phyloP scores from a whole-genome alignment of 164 flowering plant genomes.

The Saururus chinensis region DNA sequence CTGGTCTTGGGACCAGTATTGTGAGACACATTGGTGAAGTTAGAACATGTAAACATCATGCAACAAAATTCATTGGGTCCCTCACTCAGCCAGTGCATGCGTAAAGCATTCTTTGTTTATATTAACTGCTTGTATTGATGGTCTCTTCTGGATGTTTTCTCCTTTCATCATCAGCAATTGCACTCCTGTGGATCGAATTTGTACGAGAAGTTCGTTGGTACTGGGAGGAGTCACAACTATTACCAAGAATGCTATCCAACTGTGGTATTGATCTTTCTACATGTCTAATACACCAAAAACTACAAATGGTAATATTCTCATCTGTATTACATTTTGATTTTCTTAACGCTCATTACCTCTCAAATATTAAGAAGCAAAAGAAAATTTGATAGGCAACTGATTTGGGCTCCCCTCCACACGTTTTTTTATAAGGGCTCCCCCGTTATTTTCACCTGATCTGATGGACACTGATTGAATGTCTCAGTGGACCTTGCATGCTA shows the following conservation, averaged over 20 bases:
- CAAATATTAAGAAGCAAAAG: background rate
- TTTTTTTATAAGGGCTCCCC: too few species aligned
- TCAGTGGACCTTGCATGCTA: too few species aligned
- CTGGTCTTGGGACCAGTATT: too few species aligned
- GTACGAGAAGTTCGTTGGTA: constrained; percentile 96
- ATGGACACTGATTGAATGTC: too few species aligned
- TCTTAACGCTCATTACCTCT: background rate
- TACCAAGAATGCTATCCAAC: constrained; percentile 59
- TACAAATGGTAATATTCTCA: constrained; percentile 64
- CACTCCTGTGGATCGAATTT: constrained; percentile 92
- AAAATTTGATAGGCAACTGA: too few species aligned
- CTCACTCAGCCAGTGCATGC: too few species aligned
- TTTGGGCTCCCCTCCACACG: too few species aligned
- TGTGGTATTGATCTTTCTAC: constrained; percentile 74
- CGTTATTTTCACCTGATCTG: too few species aligned
- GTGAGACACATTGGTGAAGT: too few species aligned
- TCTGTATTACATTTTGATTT: background rate
- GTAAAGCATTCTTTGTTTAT: too few species aligned
- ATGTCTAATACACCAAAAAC: constrained; percentile 83
- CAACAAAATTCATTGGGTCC: too few species aligned
- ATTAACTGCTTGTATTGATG: background rate
- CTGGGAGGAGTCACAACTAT: constrained; percentile 91
- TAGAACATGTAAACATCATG: too few species aligned
- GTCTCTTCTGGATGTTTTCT: constrained; percentile 2
- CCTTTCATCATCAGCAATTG: constrained; percentile 49